phyloP scores from a whole-genome alignment of 176 grass and related monocot species.

The Saccharum officinarum region DNA sequence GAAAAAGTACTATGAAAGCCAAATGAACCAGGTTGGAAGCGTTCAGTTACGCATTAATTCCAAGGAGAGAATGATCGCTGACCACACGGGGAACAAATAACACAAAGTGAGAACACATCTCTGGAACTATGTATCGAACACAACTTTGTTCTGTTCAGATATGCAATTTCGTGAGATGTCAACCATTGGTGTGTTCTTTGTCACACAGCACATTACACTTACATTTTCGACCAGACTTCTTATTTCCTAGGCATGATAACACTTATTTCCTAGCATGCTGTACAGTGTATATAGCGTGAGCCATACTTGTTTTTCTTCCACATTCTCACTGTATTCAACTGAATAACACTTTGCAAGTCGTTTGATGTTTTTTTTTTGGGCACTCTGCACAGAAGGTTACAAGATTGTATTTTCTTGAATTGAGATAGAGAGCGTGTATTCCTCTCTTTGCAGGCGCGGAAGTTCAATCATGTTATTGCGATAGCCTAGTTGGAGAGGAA shows the following conservation, averaged over 20 bases:
- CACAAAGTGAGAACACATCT: constrained; percentile 26
- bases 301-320: background rate
- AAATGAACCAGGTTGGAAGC: constrained; percentile 79
- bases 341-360: background rate
- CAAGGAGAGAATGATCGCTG: constrained; percentile 57
- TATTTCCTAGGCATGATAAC: background rate
- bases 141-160: constrained; percentile 33
- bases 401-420: background rate
- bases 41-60: constrained; percentile 67
- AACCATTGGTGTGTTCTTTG: constrained; percentile 11
- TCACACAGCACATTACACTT: background rate
- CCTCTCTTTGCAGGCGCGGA: background rate
- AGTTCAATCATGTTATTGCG: background rate
- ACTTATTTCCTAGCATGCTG: constrained; percentile 11
- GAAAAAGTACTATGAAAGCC: constrained; percentile 85
- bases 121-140: background rate
- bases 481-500: background rate
- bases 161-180: background rate
- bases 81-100: constrained; percentile 41
- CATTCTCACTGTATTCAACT: constrained; percentile 9
- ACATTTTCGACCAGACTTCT: background rate
- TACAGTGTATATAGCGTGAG: constrained; percentile 4
- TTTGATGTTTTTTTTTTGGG: background rate
- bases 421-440: background rate
- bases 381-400: background rate